phyloP scores from a whole-genome alignment of 352 stramenopile species.

The Blastocystis sp. region DNA sequence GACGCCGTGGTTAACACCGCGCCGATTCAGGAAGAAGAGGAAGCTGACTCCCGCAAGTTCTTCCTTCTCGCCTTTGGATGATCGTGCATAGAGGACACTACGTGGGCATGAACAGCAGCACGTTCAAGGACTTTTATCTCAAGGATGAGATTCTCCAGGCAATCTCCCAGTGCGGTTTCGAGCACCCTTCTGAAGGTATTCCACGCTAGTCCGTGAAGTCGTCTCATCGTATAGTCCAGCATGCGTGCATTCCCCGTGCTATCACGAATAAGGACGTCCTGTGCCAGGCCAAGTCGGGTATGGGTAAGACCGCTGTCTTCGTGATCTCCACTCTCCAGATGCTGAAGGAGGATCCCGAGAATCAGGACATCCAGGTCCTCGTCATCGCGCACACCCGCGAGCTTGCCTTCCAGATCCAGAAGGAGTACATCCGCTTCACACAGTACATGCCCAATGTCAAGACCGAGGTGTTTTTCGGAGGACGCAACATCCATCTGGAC shows the following conservation, averaged over 20 bases:
- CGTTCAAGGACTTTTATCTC: slow-evolving; percentile 99
- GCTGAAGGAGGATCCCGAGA: slow-evolving; percentile 81
- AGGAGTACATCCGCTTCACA: slow-evolving; percentile 99
- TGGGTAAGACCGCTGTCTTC: slow-evolving; percentile 99
- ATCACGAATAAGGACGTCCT: slow-evolving; percentile 99
- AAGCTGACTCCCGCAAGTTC: slow-evolving; percentile 58
- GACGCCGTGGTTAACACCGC: slow-evolving; percentile 23
- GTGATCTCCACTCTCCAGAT: slow-evolving; percentile 97
- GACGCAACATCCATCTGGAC: slow-evolving; percentile 57
- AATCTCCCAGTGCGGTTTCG: slow-evolving; percentile 98
- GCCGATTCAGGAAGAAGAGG: slow-evolving; percentile 64
- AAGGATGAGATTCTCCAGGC: slow-evolving; percentile 96
- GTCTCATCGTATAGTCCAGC: slow-evolving; percentile 80
- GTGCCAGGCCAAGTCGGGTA: slow-evolving; percentile 99
- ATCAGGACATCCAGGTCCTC: slow-evolving; percentile 88
- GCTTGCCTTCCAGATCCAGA: slow-evolving; percentile 98
- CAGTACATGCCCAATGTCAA: slow-evolving; percentile 94
- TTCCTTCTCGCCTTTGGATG: slow-evolving; percentile 1
- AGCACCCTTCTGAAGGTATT: slow-evolving; percentile 96
- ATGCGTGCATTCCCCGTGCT: slow-evolving; percentile 98
- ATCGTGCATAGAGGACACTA: slow-evolving; percentile 90
- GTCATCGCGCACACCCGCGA: slow-evolving; percentile 99
- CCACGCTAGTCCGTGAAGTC: slow-evolving; percentile 62
- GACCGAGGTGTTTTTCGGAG: slow-evolving; percentile 78
- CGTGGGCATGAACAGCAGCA: slow-evolving; percentile 95